Evolutionary conservation across 2,329 filamentous ascomycete species (phyloP).

Genomic region (Lachnum nothofagi): DNA sequence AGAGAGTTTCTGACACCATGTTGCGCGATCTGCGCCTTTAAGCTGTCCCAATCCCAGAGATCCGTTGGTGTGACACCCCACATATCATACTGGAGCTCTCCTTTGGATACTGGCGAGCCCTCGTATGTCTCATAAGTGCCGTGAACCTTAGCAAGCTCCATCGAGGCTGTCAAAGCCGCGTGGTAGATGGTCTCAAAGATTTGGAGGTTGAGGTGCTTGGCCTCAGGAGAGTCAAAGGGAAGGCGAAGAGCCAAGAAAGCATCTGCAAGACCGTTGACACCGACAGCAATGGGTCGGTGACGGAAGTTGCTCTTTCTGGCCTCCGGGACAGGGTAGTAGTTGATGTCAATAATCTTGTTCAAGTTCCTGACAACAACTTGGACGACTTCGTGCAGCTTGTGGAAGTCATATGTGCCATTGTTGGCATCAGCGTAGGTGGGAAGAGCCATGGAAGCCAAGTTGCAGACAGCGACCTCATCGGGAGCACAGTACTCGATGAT

Average conservation of each 20-base stretch:
- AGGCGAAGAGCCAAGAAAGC: conserved; percentile 94
- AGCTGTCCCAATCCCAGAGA: conserved; percentile 89
- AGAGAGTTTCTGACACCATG: conserved; percentile 93
- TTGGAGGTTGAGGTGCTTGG: conserved; percentile 89
- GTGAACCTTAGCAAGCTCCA: conserved; percentile 75
- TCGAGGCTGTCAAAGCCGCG: conserved; percentile 82
- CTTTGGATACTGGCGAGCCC: conserved; percentile 89
- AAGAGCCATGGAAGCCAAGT: conserved; percentile 88
- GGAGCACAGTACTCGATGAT: conserved; percentile 96
- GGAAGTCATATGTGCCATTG: conserved; percentile 83
- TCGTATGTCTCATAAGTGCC: conserved; percentile 87
- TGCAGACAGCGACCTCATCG: conserved; percentile 98
- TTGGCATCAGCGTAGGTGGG: conserved; percentile 86
- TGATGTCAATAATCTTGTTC: conserved; percentile 97
- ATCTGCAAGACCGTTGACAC: conserved; percentile 96
- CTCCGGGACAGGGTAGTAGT: conserved; percentile 95
- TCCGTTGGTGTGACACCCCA: conserved; percentile 91
- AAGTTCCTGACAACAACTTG: conserved; percentile 91
- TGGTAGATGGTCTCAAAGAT: conserved; percentile 99
- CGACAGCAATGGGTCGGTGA: conserved; percentile 90
- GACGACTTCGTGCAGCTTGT: conserved; percentile 91
- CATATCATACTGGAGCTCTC: conserved; percentile 97
- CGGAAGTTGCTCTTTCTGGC: conserved; percentile 95
- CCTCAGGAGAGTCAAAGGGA: conserved; percentile 94
- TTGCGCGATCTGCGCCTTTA: conserved; percentile 88